These are phyloP conservation scores for Angomonas ambiguus DNA, from an alignment of 208 protist species.

Conservation along the genomic window DNA sequence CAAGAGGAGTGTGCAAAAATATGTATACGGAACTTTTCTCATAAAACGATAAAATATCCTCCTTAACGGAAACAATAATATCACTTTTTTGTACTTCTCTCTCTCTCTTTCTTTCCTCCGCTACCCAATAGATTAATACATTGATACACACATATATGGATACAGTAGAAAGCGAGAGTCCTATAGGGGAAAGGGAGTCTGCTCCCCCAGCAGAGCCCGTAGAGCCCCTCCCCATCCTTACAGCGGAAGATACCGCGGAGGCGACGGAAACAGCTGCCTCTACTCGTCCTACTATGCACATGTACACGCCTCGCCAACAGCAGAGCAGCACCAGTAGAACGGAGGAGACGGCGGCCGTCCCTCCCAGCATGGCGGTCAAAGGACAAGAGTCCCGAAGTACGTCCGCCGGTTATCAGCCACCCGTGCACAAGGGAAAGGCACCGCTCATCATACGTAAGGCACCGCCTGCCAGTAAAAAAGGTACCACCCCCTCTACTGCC, in stretches of 20 bases:
- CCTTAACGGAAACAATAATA: not conserved
- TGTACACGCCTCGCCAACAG: slow-evolving; percentile 18
- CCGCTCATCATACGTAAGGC: not conserved
- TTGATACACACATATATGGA: not conserved
- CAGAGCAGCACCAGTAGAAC: not conserved
- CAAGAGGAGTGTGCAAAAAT: not conserved
- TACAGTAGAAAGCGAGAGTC: not conserved
- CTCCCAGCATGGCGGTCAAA: not conserved
- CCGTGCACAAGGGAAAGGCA: not conserved
- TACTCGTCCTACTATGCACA: slow-evolving; percentile 1
- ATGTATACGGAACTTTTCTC: not conserved
- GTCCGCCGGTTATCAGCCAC: not conserved
- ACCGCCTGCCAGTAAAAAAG: not conserved
- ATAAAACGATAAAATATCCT: slow-evolving; percentile 1
- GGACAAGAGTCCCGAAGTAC: too few relatives aligned
- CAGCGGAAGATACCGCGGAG: not conserved
- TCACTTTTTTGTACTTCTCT: not conserved
- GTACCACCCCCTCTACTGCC: not conserved
- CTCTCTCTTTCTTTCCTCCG: not conserved
- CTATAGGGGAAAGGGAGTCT: not conserved
- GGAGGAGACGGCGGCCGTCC: not conserved
- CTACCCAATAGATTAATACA: not conserved
- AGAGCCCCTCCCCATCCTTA: not conserved
- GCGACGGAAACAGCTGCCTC: not conserved
- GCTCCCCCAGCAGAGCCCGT: not conserved